phyloP scores from a whole-genome alignment of 2,329 filamentous ascomycete species.

The Elsinoe ampelina region DNA sequence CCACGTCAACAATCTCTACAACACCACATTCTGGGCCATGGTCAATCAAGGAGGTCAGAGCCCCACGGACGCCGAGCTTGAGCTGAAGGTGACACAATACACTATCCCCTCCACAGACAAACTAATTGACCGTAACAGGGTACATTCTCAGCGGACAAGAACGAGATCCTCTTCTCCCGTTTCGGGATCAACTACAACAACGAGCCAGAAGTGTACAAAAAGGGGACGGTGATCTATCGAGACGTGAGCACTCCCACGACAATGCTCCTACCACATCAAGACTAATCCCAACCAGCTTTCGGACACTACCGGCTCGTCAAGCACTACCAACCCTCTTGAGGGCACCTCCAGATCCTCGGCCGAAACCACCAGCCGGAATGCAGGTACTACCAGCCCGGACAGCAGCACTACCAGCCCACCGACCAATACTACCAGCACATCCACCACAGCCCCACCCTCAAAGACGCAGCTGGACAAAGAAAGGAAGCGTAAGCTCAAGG shows the following conservation, averaged over 20 bases:
- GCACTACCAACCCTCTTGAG: too few relatives aligned
- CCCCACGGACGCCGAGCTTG: conserved; percentile 68
- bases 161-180: conserved; percentile 83
- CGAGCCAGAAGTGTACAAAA: conserved; percentile 83
- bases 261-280: too few relatives aligned
- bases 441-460: conserved; percentile 46
- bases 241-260: conserved; percentile 23
- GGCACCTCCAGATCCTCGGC: too few relatives aligned
- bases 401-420: not conserved
- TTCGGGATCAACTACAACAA: conserved; percentile 98
- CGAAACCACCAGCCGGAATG: too few relatives aligned
- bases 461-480: conserved; percentile 79
- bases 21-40: conserved; percentile 90
- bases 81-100: conserved; percentile 52
- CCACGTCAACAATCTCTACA: conserved; percentile 98
- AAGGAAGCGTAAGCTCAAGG: conserved; percentile 70
- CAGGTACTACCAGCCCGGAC: too few relatives aligned
- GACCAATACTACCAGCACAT: not conserved
- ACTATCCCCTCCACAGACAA: not conserved
- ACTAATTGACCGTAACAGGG: conserved; percentile 45
- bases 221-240: conserved; percentile 83
- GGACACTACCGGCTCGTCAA: not conserved
- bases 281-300: not conserved
- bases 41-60: conserved; percentile 69
- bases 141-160: conserved; percentile 78